Evolutionary conservation across 1,284 basidiomycete genomes (phyloP), one percentile per base, ranked within the genome.

Genomic region (Cryptococcus sp.): DNA sequence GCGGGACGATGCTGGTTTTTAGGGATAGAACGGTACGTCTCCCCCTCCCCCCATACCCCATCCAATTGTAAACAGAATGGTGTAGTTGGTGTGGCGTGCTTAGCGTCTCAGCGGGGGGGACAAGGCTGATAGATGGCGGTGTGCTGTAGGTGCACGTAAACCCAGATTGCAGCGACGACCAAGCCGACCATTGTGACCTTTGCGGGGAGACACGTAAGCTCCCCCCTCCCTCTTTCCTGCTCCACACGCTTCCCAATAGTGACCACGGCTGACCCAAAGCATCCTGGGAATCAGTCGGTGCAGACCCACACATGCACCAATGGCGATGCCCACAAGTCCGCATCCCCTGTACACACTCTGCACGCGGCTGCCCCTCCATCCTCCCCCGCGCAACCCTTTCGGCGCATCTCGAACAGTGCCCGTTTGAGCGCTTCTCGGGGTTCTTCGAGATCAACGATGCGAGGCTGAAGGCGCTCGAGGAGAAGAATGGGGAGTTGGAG

Each of bases 401-500:
- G n/a, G 57, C 73, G 12, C 86, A 88, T 64, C 63, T 81, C 15
- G 46, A 63, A 1, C 63, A 74, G 0, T 88, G 87, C 65, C 71
- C 83, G 1, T 88, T 86, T 69, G 84, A 87, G 68, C 77, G 79
- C 1, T 78, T 88, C 58, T 82, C 83, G 59, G 81, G 80, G 15
- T 87, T 85, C 73, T 82, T 87, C 59, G 64, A 77, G 0, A 59
- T 82, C 38, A 79, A 84, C 64, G 79, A 79, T 50, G 64, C 75
- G 33, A 79, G 80, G 37, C 68, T 82, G 9, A 71, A 79, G 5
- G 64, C 75, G 4, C 20, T 68, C 72, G 64, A 79, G 70, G 63
- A 67, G 39, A 65, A 69, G 24, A 80, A 83, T 51, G 78, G 81
- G 38, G 79, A 84, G 1, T 84, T 87, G 0, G 75, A 81, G 43